These are phyloP conservation scores for Colletotrichum eremochloae DNA, from an alignment of 2,329 filamentous ascomycete genomes.

Conservation along the genomic window DNA sequence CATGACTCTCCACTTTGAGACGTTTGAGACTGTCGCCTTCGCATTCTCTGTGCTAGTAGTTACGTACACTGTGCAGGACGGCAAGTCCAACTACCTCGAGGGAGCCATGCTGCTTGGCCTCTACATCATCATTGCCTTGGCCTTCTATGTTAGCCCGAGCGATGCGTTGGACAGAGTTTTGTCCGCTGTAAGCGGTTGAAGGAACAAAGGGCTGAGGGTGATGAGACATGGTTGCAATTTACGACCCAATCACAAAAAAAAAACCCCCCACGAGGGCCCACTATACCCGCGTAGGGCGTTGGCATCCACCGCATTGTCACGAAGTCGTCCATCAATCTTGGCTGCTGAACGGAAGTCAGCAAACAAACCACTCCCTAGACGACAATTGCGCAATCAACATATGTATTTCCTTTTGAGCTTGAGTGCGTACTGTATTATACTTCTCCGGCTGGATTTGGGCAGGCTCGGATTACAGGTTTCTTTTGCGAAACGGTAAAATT, in stretches of 20 bases:
- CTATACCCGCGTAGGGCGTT: conserved; percentile 2
- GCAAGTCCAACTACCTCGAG: conserved; percentile 87
- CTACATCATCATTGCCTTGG: conserved; percentile 72
- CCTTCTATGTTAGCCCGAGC: conserved; percentile 69
- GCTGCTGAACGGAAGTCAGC: not conserved
- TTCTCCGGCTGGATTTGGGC: conserved; percentile 11
- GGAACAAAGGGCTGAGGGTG: not conserved
- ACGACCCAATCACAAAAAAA: not conserved
- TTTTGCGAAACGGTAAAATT: conserved; percentile 31
- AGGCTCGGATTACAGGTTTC: conserved; percentile 1
- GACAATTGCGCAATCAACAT: not conserved
- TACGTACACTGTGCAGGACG: conserved; percentile 82
- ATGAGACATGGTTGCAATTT: not conserved
- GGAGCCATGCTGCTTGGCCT: conserved; percentile 75
- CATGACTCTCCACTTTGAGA: conserved; percentile 87
- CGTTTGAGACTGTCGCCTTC: conserved; percentile 83
- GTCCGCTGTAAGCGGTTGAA: conserved; percentile 27
- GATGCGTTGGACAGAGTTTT: conserved; percentile 59
- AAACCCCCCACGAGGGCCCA: not conserved
- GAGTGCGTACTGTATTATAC: conserved; percentile 35
- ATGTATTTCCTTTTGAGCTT: conserved; percentile 37
- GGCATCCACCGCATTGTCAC: not conserved
- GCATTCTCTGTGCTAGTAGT: conserved; percentile 82
- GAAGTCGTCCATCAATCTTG: not conserved
- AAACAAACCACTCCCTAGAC: not conserved